Base-by-base conservation (phyloP, 2,329 filamentous ascomycete genomes). In the Nemania serpens region DNA sequence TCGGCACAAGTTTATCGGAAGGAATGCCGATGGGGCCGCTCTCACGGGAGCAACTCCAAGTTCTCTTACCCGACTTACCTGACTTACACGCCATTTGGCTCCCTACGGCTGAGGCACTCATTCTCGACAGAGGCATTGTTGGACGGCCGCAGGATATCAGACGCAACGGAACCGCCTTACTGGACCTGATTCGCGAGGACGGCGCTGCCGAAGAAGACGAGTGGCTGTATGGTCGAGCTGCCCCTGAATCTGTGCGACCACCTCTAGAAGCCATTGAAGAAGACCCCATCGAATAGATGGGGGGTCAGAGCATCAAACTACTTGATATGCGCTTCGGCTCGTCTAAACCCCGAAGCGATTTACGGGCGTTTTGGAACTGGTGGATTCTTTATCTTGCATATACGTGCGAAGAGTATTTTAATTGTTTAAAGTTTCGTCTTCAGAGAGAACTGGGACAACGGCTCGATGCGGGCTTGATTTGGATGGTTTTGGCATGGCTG, bases 131-230 rank as follows among this genome's bases (percentile, higher is more conserved):
- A 36, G 79, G 79, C 34, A 84, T 89, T 54, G 86, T 89, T 5
- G 77, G 81, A 59, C 77, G 82, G 20, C 76, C 84, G 0, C 77
- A 83, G 60, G 84, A 88, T 62, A 89, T 89, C 66, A 86, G 86
- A 70, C 81, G 86, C 42, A 88, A 88, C 58, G 83, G 82, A 12
- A 81, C 85, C 64, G 82, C 88, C 22, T 81, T 89, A 75, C 74
- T 88, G 56, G 84, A 88, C 61, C 76, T 89, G n/a, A 88, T 89
- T 64, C 80, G 82, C 50, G 85, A 88, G 61, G 83, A 87, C 56
- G 84, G 83, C 17, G 74, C 82, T 18, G 81, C 81, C 18, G 82
- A 85, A 57, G 81, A 86, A 70, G 86, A 88, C 63, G 82, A 87
- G 65, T 88, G 86, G 84, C 81, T 82, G 77, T 87, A 87, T 66